Evolutionary conservation across 371 early-diverging fungal species (phyloP), one percentile per base, ranked within the genome.

Genomic region (Phascolomyces articulosus): DNA sequence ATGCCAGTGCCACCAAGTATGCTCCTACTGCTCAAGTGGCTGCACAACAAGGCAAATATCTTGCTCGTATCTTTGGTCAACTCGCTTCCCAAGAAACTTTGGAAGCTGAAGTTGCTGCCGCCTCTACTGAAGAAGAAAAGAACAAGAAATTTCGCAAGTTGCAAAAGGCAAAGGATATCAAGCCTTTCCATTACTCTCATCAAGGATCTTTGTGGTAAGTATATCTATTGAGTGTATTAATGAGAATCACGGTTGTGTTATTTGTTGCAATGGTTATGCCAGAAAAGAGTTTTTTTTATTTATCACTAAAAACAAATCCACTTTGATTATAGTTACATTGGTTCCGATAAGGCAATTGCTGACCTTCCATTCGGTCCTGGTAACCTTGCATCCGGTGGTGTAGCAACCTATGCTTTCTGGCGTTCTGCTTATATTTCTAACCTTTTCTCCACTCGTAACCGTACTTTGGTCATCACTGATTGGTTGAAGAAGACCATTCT

Each of bases 21-120:
- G 92, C 95, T n/a, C 94, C 95, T 21, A 93, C 95, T 44, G 96
- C 95, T 18, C 97, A 97, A 71, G 97, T 96, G 29, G 96, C 97
- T n/a, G 86, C 87, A 54, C 90, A 93, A 64, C 95, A 96, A 71
- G 97, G 95, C 49, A 84, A 84, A 54, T 95, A 95, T 79, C 84
- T 97, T 55, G 92, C 95, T 18, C 80, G 82, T 18, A 67, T 88
- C 23, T 88, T 96, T 64, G 84, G 86, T 60, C 72, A 77, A 44
- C 48, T 87, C 63, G 86, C 86, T 44, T 75, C 66, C 55, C 73
- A 75, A 41, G 85, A 85, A 56, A 75, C 69, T 23, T 68, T 80
- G 28, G 70, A 80, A 58, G 61, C 69, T 23, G 75, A 75, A 38
- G 57, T 74, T 11, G 70, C 72, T 51, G n/a, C 26, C 4, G 67